Percentiles rank a stretch among this genome's conserved stretches.
Evolutionary conservation across 306 rosid species (phyloP).

Genomic region (Acacia crassicarpa): DNA sequence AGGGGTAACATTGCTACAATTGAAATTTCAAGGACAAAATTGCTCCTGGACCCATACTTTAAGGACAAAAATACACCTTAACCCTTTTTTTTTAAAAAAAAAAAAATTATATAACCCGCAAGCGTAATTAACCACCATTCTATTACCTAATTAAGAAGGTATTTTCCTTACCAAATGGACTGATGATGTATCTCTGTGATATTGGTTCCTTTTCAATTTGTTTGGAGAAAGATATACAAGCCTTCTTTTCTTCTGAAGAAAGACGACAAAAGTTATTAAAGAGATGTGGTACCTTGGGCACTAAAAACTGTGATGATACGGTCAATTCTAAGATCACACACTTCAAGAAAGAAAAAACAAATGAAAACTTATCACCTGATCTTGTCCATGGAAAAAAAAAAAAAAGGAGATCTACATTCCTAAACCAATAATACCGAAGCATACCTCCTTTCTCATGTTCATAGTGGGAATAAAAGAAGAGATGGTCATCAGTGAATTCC

Average conservation of each 20-base stretch:
- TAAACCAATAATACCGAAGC: not conserved
- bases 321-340: conserved; percentile 32
- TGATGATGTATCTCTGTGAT: not conserved
- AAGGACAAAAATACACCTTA: no score
- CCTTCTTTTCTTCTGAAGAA: not conserved
- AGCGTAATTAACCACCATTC: not conserved
- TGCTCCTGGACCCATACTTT: no score
- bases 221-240: not conserved
- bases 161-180: not conserved
- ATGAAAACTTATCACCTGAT: conserved; percentile 2
- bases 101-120: not conserved
- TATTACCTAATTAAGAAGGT: not conserved
- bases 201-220: not conserved
- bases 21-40: no score
- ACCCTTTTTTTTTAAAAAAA: no score
- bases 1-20: no score
- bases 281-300: not conserved
- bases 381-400: conserved; percentile 8
- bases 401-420: not conserved
- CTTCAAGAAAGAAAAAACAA: not conserved
- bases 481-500: not conserved
- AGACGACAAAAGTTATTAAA: conserved; percentile 27
- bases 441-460: not conserved
- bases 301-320: conserved; percentile 15
- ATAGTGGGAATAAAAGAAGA: conserved; percentile 42